Evolutionary conservation across 306 rosid genomes (phyloP).

Genomic region (Corylus heterophylla): DNA sequence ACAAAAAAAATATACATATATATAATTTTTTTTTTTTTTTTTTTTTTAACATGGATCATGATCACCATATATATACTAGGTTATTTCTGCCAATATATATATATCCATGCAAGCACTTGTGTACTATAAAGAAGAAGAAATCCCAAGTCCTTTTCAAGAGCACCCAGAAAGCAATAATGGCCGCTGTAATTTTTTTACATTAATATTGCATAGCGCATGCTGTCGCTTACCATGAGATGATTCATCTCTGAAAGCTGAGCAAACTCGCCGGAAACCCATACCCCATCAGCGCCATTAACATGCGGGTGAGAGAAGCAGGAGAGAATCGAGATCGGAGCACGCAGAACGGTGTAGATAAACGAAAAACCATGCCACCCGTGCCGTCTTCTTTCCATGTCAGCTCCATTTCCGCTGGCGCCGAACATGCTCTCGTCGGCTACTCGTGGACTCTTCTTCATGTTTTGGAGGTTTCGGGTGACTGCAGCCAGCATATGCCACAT

Average conservation of each 20-base stretch:
- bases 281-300: constrained; percentile 63
- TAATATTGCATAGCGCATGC: constrained; percentile 98
- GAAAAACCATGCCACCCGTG: constrained; percentile 56
- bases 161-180: constrained; percentile 6
- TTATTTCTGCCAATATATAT: not conserved
- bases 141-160: constrained; percentile 2
- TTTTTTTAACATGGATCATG: constrained; percentile 15
- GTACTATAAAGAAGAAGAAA: not conserved
- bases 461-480: constrained; percentile 52
- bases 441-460: constrained; percentile 62
- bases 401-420: constrained; percentile 36
- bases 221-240: constrained; percentile 89
- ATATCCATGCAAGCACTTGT: constrained; percentile 1
- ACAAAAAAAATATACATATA: not conserved
- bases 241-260: constrained; percentile 75
- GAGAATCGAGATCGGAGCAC: constrained; percentile 62
- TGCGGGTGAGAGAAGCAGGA: constrained; percentile 79
- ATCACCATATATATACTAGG: not conserved
- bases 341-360: constrained; percentile 45
- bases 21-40: no score
- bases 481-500: constrained; percentile 29
- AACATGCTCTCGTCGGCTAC: constrained; percentile 93
- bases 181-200: constrained; percentile 44
- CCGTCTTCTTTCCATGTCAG: constrained; percentile 33
- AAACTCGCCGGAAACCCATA: constrained; percentile 65